Percentiles rank a stretch among this genome's conserved stretches.
phyloP scores from a whole-genome alignment of 2,329 filamentous ascomycete genomes.

The Fusarium keratoplasticum region DNA sequence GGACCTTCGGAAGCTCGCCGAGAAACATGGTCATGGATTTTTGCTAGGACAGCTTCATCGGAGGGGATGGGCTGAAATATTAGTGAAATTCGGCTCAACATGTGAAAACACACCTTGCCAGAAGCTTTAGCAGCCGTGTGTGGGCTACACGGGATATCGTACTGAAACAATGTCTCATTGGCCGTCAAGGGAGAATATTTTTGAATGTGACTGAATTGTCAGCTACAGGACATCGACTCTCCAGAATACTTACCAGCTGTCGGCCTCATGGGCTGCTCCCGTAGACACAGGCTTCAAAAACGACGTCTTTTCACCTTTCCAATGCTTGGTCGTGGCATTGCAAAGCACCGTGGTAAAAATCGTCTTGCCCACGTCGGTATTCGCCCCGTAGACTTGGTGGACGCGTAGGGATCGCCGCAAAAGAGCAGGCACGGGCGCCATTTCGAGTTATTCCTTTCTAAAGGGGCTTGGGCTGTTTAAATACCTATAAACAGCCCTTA shows the following conservation, averaged over 20 bases:
- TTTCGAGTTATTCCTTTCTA: conserved; percentile 27
- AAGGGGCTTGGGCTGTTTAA: conserved; percentile 16
- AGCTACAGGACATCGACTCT: neutral
- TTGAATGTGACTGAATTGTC: conserved; percentile 68
- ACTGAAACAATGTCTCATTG: conserved; percentile 74
- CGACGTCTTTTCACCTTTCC: conserved; percentile 59
- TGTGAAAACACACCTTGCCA: conserved; percentile 51
- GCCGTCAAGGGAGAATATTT: conserved; percentile 65
- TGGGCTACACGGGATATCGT: conserved; percentile 79
- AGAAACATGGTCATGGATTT: conserved; percentile 52
- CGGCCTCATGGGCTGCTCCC: conserved; percentile 75
- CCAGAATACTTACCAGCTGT: conserved; percentile 68
- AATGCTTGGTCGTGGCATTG: conserved; percentile 65
- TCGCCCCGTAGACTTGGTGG: conserved; percentile 84
- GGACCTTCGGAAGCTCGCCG: conserved; percentile 58
- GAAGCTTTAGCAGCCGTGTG: conserved; percentile 73
- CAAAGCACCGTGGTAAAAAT: conserved; percentile 80
- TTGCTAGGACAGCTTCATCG: conserved; percentile 61
- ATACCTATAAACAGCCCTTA: conserved; percentile 1
- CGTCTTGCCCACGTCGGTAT: conserved; percentile 88
- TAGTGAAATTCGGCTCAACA: neutral
- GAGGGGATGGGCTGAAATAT: conserved; percentile 59
- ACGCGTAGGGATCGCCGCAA: conserved; percentile 76
- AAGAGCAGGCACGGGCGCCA: conserved; percentile 66
- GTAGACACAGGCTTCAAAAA: conserved; percentile 89